Evolutionary conservation across 306 rosid genomes (phyloP).

Genomic region (Cicer pinnatifidum): DNA sequence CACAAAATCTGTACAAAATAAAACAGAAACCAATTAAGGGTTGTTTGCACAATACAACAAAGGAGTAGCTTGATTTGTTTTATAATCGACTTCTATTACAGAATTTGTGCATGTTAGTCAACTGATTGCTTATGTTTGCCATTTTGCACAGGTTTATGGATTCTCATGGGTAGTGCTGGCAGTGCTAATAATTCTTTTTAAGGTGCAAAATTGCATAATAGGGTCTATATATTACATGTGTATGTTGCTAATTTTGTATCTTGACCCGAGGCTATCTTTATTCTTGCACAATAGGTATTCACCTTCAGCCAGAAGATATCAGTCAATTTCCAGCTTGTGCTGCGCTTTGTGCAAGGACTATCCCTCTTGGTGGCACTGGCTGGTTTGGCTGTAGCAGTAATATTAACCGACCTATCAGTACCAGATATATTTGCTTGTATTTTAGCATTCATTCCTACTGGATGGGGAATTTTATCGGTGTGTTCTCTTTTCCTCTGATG

Average conservation of each 20-base stretch:
- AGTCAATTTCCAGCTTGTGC: constrained; percentile 84
- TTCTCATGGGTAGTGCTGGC: constrained; percentile 83
- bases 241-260: constrained; percentile 29
- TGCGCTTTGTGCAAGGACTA: constrained; percentile 93
- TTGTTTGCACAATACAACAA: background rate
- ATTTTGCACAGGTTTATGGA: constrained; percentile 71
- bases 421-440: constrained; percentile 79
- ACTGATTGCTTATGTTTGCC: constrained; percentile 37
- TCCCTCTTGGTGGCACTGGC: constrained; percentile 78
- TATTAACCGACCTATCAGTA: constrained; percentile 58
- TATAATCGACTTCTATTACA: constrained; percentile 2
- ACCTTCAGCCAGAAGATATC: constrained; percentile 94
- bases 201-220: constrained; percentile 57
- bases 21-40: background rate
- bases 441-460: constrained; percentile 88
- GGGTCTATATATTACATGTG: constrained; percentile 1
- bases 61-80: background rate
- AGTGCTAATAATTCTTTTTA: constrained; percentile 80
- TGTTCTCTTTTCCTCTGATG: constrained; percentile 50
- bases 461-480: constrained; percentile 94
- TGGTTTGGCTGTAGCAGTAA: constrained; percentile 73
- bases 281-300: constrained; percentile 68
- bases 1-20: background rate
- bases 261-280: constrained; percentile 46
- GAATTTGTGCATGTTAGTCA: constrained; percentile 2